Conservation (phyloP, 108 stramenopile genomes). For the Discostella pseudostelligera region DNA sequence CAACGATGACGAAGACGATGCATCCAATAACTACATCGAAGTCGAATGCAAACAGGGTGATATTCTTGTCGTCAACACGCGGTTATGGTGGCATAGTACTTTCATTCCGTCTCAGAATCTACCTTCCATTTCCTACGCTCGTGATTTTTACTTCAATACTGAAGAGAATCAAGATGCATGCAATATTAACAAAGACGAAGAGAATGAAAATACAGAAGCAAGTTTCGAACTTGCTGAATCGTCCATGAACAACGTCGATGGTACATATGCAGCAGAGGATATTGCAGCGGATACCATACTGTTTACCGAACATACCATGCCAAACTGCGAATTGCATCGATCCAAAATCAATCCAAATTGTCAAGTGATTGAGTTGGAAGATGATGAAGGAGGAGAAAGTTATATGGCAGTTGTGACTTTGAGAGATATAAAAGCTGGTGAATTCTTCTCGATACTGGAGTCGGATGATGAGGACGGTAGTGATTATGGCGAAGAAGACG, state of each 20-base stretch:
- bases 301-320: slow-evolving; percentile 75
- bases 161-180: neutral
- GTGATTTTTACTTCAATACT: slow-evolving; percentile 70
- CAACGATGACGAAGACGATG: neutral
- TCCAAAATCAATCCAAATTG: slow-evolving; percentile 64
- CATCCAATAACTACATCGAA: slow-evolving; percentile 14
- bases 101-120: slow-evolving; percentile 55
- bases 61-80: slow-evolving; percentile 77
- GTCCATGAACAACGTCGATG: slow-evolving; percentile 83
- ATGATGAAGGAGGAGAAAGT: slow-evolving; percentile 63
- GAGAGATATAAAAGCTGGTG: slow-evolving; percentile 65
- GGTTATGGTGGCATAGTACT: slow-evolving; percentile 89
- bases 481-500: slow-evolving; percentile 21
- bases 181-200: neutral
- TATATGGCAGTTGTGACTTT: slow-evolving; percentile 76
- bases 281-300: slow-evolving; percentile 80
- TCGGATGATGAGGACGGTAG: slow-evolving; percentile 53
- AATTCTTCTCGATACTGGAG: slow-evolving; percentile 84
- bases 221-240: neutral
- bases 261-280: slow-evolving; percentile 76
- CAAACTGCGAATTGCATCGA: slow-evolving; percentile 72
- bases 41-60: slow-evolving; percentile 80
- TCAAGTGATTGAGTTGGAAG: slow-evolving; percentile 67
- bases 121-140: slow-evolving; percentile 82
- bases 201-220: neutral